phyloP scores from a whole-genome alignment of 2,329 filamentous ascomycete genomes.

The Trichothecium sympodiale region DNA sequence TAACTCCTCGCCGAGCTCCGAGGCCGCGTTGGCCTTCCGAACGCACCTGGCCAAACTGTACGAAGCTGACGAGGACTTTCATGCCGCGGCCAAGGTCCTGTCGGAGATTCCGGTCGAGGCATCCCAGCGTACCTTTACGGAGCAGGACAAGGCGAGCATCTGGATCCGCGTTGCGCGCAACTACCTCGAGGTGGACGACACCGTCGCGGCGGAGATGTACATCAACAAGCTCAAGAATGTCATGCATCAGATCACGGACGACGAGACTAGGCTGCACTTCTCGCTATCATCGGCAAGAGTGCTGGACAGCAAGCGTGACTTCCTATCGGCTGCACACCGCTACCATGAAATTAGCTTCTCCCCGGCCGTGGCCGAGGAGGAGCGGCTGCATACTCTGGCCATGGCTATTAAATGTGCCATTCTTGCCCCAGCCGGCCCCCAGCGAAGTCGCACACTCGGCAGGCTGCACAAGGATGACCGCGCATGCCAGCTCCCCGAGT shows the following conservation, averaged over 20 bases:
- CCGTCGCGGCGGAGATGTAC: constrained; percentile 71
- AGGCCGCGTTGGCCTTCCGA: constrained; percentile 71
- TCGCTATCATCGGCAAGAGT: constrained; percentile 87
- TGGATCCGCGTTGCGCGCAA: constrained; percentile 94
- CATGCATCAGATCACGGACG: constrained; percentile 66
- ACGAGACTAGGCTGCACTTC: constrained; percentile 71
- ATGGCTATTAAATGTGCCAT: constrained; percentile 89
- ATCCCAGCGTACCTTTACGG: constrained; percentile 72
- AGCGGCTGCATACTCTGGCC: constrained; percentile 72
- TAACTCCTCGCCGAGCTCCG: constrained; percentile 61
- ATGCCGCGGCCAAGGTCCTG: constrained; percentile 62
- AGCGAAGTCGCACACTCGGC: constrained; percentile 67
- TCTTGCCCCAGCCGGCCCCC: constrained; percentile 80
- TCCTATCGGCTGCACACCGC: constrained; percentile 74
- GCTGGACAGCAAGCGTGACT: constrained; percentile 79
- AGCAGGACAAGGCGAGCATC: constrained; percentile 70
- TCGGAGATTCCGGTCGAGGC: constrained; percentile 80
- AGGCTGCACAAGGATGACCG: constrained; percentile 92
- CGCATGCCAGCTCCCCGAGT: constrained; percentile 63
- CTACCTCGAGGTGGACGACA: constrained; percentile 89
- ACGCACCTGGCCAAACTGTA: constrained; percentile 75
- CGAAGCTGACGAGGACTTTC: constrained; percentile 72
- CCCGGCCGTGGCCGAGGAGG: constrained; percentile 68
- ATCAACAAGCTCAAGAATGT: constrained; percentile 94
- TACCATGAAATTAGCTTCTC: constrained; percentile 84